These are phyloP conservation scores for Vicia villosa DNA, from an alignment of 306 rosid genomes.

Conservation along the genomic window DNA sequence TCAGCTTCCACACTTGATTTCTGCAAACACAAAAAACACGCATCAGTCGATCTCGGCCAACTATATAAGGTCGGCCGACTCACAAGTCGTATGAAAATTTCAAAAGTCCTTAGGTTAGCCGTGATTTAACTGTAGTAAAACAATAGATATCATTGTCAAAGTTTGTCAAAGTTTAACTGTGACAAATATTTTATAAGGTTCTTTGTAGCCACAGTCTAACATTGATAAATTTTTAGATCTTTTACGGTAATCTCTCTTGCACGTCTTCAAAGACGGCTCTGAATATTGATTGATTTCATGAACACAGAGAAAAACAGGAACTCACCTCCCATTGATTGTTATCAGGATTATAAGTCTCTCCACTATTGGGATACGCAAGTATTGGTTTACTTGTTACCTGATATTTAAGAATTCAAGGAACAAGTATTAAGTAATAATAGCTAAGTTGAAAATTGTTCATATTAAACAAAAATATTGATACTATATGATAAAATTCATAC, in stretches of 20 bases:
- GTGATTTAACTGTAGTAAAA: no score
- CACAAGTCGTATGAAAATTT: neutral
- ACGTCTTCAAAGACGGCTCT: no score
- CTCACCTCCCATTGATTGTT: slow-evolving; percentile 76
- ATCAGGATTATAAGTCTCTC: slow-evolving; percentile 73
- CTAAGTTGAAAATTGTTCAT: neutral
- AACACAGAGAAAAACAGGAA: slow-evolving; percentile 15
- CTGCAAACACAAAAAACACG: slow-evolving; percentile 40
- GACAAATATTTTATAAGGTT: no score
- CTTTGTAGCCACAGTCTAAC: no score
- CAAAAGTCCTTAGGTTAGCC: no score
- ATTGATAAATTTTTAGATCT: no score
- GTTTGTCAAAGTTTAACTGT: no score
- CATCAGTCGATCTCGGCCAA: neutral
- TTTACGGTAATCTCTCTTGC: no score
- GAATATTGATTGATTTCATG: neutral
- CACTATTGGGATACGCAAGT: slow-evolving; percentile 86
- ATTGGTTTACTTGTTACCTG: slow-evolving; percentile 79
- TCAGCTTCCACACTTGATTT: slow-evolving; percentile 51
- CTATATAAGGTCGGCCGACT: no score
- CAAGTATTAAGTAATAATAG: neutral
- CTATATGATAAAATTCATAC: slow-evolving; percentile 39
- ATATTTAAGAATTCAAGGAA: slow-evolving; percentile 3
- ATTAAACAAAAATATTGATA: neutral
- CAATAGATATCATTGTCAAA: no score